These are phyloP conservation scores for Candida chauliodis DNA, from an alignment of 805 yeast species.

Conservation along the genomic window DNA sequence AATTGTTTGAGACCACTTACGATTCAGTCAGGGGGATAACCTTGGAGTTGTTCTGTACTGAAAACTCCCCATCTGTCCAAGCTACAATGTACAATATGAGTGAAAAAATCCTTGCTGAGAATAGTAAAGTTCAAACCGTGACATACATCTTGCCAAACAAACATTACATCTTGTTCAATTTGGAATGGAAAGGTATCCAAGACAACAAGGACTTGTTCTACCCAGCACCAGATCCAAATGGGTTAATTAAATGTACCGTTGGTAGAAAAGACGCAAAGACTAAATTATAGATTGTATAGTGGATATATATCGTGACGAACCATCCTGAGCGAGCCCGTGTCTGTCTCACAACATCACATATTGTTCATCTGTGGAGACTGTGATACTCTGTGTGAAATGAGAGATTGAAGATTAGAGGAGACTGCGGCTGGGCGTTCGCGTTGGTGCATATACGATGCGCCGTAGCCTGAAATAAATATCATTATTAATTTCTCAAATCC, in stretches of 20 bases:
- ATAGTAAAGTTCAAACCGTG: conserved; percentile 59
- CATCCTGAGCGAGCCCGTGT: not conserved
- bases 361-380: no score
- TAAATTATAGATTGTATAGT: conserved; percentile 40
- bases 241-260: conserved; percentile 84
- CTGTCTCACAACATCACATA: no score
- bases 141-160: conserved; percentile 83
- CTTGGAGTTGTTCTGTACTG: conserved; percentile 73
- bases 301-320: not conserved
- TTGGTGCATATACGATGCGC: no score
- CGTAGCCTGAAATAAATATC: no score
- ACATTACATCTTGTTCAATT: conserved; percentile 80
- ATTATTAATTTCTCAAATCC: no score
- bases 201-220: conserved; percentile 82
- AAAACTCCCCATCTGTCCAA: conserved; percentile 91
- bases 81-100: conserved; percentile 96
- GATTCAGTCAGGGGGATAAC: conserved; percentile 64
- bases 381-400: not conserved
- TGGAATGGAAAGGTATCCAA: conserved; percentile 78
- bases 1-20: conserved; percentile 64
- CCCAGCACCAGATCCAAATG: conserved; percentile 91
- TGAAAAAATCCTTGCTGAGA: conserved; percentile 58
- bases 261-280: conserved; percentile 49
- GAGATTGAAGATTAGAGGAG: not conserved
- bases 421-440: no score